phyloP scores from a whole-genome alignment of 2,329 filamentous ascomycete genomes.

The Penicillium sp. region DNA sequence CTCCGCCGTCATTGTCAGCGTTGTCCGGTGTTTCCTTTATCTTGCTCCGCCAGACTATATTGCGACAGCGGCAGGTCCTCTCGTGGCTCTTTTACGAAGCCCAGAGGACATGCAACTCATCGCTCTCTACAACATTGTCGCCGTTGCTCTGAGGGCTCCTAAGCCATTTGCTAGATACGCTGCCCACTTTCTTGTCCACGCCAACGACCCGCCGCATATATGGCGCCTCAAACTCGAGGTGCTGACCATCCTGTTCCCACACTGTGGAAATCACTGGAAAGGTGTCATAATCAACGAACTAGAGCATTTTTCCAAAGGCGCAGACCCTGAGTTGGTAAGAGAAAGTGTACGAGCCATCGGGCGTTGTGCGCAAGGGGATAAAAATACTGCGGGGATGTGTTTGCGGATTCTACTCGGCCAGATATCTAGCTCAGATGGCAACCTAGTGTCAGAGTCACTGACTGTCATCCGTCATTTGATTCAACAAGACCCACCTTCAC shows the following conservation, averaged over 20 bases:
- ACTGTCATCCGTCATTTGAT: constrained; percentile 96
- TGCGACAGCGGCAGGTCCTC: constrained; percentile 71
- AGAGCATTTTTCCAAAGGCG: constrained; percentile 81
- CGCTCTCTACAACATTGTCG: constrained; percentile 90
- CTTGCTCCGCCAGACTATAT: constrained; percentile 78
- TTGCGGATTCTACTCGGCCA: constrained; percentile 79
- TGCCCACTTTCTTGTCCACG: constrained; percentile 83
- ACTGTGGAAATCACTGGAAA: constrained; percentile 72
- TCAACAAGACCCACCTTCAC: constrained; percentile 78
- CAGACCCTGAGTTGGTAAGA: constrained; percentile 74
- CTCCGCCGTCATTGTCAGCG: constrained; percentile 84
- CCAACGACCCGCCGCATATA: constrained; percentile 74
- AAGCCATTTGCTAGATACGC: constrained; percentile 82
- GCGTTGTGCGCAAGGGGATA: constrained; percentile 79
- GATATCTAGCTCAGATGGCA: constrained; percentile 83
- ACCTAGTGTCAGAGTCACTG: constrained; percentile 84
- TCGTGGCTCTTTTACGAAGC: constrained; percentile 80
- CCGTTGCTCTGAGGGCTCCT: constrained; percentile 77
- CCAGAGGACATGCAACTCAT: constrained; percentile 85
- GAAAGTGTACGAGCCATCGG: constrained; percentile 93
- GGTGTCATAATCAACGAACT: constrained; percentile 87
- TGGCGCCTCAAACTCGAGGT: constrained; percentile 93
- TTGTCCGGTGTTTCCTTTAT: constrained; percentile 79
- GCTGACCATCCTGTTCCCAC: constrained; percentile 84
- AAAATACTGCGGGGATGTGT: constrained; percentile 71